Base-by-base conservation (phyloP, 371 early-diverging fungal species). In the Globomyces sp. region DNA sequence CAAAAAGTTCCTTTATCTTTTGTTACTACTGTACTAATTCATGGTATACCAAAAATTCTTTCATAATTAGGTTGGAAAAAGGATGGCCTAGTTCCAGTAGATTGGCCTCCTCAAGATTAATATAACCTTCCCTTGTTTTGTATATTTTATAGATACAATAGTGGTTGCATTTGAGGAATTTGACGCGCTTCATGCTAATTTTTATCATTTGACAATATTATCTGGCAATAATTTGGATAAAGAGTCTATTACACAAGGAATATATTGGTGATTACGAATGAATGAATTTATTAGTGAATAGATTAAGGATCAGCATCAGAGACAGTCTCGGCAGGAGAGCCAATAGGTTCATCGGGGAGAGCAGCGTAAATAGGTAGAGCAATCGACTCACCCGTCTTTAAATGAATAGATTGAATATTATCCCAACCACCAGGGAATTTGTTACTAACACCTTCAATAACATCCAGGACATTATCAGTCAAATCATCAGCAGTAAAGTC, bases 351-450 rank as follows among this genome's bases (percentile, higher is more conserved):
- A 47, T 51, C 62, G 8, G 83, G 83, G 13, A 83, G 71, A n/a
- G 79, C 66, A 40, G 72, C 77, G 71, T 85, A 95, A 42, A 96
- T 69, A 0, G 95, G 95, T 68, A 96, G 82, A 50, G 90, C 83
- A 2, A 85, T 75, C 8, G 93, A 92, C n/a, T 83, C 81, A 48
- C 76, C 80, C 2, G 92, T 88, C 75, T 94, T 94, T 75, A 96
- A 76, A 57, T 85, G 80, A 51, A 96, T 78, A 1, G 90, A 82
- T 68, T 86, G 88, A 59, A 96, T 84, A 74, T 91, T 92, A 41
- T 77, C 74, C 83, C 90, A 88, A 60, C 86, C 83, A 50, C 87
- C 81, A n/a, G 90, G 87, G 46, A 92, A 78, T 63, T 82, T 84
- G 40, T 77, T 79, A 2, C 86, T 76, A 53, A 92, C 80, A 3